A percentile compares a stretch with the other conserved stretches of the same genome.
phyloP scores from a whole-genome alignment of 2,329 filamentous ascomycete genomes.

The Biscogniauxia mediterranea region DNA sequence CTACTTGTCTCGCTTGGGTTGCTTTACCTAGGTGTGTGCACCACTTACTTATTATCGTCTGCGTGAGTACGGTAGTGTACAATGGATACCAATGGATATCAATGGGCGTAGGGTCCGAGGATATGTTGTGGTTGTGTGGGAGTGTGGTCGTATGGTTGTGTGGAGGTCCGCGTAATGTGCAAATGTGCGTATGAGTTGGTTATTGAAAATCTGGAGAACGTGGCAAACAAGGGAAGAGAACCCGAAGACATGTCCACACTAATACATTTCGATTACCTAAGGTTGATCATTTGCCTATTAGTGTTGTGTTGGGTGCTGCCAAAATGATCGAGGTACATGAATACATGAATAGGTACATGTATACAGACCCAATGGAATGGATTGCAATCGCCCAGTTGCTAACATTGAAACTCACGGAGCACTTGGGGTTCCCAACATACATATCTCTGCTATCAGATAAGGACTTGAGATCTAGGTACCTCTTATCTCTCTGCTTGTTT shows the following conservation, averaged over 20 bases:
- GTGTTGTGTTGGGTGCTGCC: background rate
- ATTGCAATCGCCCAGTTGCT: background rate
- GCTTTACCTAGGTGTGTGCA: background rate
- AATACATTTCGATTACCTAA: background rate
- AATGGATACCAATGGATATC: background rate
- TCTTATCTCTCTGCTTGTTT: background rate
- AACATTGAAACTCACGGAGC: background rate
- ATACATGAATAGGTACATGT: background rate
- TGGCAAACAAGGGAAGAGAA: background rate
- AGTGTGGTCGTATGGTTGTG: too few species aligned
- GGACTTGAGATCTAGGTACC: background rate
- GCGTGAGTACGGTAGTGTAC: too few species aligned
- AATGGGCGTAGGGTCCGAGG: background rate
- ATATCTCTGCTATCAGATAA: background rate
- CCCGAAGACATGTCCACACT: background rate
- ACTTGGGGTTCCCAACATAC: background rate
- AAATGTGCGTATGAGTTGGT: background rate
- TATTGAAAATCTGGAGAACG: background rate
- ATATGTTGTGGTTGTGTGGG: background rate
- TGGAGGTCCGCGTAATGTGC: too few species aligned
- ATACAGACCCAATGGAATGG: background rate
- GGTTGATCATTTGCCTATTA: background rate
- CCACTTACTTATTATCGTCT: background rate
- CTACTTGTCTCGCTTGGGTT: background rate
- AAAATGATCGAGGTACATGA: background rate